Evolutionary conservation across 345 rosid genomes (phyloP).

Genomic region (Gossypium australe): DNA sequence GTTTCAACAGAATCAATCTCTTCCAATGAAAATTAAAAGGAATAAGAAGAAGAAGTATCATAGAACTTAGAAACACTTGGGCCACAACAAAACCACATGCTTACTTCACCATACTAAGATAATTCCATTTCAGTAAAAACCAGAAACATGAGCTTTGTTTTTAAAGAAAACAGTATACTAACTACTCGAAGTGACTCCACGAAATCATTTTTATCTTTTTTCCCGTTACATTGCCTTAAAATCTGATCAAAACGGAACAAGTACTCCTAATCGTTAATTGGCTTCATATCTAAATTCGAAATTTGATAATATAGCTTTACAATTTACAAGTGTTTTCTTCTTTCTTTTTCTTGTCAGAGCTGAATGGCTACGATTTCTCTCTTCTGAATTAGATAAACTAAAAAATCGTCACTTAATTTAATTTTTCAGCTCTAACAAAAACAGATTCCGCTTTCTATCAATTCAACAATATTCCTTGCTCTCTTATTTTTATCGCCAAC

Average conservation of each 20-base stretch:
- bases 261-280: background rate
- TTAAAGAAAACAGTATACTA: background rate
- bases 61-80: background rate
- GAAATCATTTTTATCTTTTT: background rate
- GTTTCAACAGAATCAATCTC: background rate
- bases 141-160: background rate
- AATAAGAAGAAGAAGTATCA: background rate
- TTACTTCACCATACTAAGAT: background rate
- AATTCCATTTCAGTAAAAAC: background rate
- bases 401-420: background rate
- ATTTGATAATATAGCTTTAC: background rate
- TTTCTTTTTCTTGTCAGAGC: background rate
- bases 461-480: background rate
- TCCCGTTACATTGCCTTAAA: background rate
- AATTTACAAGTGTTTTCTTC: conserved; percentile 1
- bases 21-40: background rate
- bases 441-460: background rate
- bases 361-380: background rate
- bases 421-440: background rate
- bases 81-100: background rate
- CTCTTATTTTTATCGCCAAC: background rate
- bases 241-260: background rate
- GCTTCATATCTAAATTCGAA: background rate
- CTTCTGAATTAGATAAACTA: background rate
- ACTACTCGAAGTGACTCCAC: background rate